Conservation (phyloP, 2,329 filamentous ascomycete genomes). For the Ceratocystis cacaofunesta region DNA sequence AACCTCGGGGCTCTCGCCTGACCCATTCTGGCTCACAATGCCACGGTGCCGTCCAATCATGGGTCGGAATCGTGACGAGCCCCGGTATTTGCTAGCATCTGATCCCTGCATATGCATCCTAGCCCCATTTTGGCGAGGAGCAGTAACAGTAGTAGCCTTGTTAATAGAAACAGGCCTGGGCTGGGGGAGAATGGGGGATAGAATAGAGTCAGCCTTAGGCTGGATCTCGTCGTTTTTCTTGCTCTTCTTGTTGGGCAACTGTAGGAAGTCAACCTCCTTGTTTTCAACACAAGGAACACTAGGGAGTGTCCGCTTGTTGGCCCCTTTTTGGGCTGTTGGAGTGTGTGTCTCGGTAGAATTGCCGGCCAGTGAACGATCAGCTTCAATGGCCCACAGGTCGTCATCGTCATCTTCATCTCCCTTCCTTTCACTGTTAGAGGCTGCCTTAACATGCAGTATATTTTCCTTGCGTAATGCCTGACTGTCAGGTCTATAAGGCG, state of each 20-base stretch:
- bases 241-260: conserved; percentile 21
- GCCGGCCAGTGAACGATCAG: conserved; percentile 32
- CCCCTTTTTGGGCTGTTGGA: conserved; percentile 19
- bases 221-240: background rate
- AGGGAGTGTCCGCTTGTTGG: conserved; percentile 14
- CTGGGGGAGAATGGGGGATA: background rate
- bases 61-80: background rate
- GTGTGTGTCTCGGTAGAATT: conserved; percentile 15
- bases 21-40: conserved; percentile 10
- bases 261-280: conserved; percentile 7
- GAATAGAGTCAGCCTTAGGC: background rate
- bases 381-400: conserved; percentile 45
- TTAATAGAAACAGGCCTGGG: background rate
- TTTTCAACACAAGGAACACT: background rate
- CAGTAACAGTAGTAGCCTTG: background rate
- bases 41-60: conserved; percentile 11
- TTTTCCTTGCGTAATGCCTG: conserved; percentile 5
- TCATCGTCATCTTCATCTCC: conserved; percentile 26
- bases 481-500: background rate
- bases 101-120: conserved; percentile 9
- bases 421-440: conserved; percentile 9
- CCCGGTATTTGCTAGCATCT: conserved; percentile 6
- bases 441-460: background rate
- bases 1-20: conserved; percentile 7
- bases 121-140: conserved; percentile 6